Percentiles rank a stretch among this genome's conserved stretches.
These are phyloP conservation scores for Trematosphaeria pertusa DNA, from an alignment of 2,329 filamentous ascomycete species.

Conservation along the genomic window DNA sequence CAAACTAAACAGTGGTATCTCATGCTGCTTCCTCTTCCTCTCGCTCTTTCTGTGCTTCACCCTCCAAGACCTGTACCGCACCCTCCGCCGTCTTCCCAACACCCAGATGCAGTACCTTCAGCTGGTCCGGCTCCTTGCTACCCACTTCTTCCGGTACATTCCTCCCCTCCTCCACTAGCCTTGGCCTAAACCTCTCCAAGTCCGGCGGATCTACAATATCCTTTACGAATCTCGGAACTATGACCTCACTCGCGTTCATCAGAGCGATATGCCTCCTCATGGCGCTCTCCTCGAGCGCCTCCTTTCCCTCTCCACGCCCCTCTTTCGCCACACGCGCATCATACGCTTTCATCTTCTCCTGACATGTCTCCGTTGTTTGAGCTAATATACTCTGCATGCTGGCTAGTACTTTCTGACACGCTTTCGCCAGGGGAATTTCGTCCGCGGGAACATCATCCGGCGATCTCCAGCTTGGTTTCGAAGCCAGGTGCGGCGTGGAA, in stretches of 20 bases:
- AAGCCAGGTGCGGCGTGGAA: constrained; percentile 54
- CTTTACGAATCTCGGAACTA: constrained; percentile 76
- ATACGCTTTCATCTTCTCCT: constrained; percentile 64
- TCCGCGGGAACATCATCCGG: constrained; percentile 71
- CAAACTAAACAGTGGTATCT: constrained; percentile 4
- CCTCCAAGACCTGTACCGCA: constrained; percentile 21
- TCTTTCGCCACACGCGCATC: constrained; percentile 56
- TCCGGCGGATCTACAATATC: constrained; percentile 74
- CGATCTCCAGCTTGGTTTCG: constrained; percentile 74
- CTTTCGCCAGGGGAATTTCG: constrained; percentile 81
- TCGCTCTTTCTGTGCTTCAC: background rate
- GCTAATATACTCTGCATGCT: constrained; percentile 89
- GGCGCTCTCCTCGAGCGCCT: constrained; percentile 54
- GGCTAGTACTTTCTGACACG: constrained; percentile 84
- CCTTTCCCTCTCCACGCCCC: constrained; percentile 51
- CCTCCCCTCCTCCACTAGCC: constrained; percentile 36
- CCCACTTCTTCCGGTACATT: constrained; percentile 20
- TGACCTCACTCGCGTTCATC: constrained; percentile 88
- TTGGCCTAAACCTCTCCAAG: constrained; percentile 66
- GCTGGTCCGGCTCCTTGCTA: constrained; percentile 22
- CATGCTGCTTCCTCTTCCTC: constrained; percentile 2
- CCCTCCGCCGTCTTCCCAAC: constrained; percentile 20
- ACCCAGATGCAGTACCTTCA: constrained; percentile 33
- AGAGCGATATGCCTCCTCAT: constrained; percentile 70
- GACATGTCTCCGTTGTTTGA: constrained; percentile 70